A percentile compares a stretch with the other conserved stretches of the same genome.
phyloP scores from a whole-genome alignment of 208 protist species.

The Trypanosoma rangeli region DNA sequence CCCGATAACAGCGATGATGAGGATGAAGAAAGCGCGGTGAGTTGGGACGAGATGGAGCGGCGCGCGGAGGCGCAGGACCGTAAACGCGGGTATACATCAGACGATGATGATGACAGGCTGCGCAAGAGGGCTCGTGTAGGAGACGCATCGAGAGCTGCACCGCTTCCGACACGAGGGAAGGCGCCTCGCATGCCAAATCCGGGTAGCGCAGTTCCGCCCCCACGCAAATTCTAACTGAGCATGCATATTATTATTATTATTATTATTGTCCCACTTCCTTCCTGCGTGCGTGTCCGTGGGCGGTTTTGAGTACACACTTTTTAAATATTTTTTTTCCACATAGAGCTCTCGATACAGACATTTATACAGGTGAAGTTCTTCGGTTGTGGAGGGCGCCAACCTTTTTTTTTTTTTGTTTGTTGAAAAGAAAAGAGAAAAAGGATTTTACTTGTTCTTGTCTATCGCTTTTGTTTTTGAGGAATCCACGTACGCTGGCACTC shows the following conservation, averaged over 20 bases:
- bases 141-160: constrained; percentile 8
- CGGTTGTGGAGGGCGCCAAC: background rate
- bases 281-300: background rate
- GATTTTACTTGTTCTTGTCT: background rate
- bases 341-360: background rate
- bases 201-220: constrained; percentile 39
- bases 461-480: background rate
- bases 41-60: constrained; percentile 87
- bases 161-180: constrained; percentile 16
- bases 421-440: no score
- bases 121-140: constrained; percentile 40
- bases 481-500: background rate
- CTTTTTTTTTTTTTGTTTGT: no score
- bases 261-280: background rate
- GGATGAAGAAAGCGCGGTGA: constrained; percentile 58
- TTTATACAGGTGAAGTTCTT: background rate
- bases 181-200: constrained; percentile 29
- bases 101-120: constrained; percentile 59
- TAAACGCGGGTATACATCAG: constrained; percentile 52
- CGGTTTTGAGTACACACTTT: no score
- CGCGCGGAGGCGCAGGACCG: constrained; percentile 76
- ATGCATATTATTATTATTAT: background rate
- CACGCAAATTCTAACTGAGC: constrained; percentile 59
- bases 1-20: constrained; percentile 43
- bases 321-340: background rate